Percentiles rank a stretch among this genome's conserved stretches.
Conservation (phyloP, 2,329 filamentous ascomycete species). For the Alternaria arbusti region DNA sequence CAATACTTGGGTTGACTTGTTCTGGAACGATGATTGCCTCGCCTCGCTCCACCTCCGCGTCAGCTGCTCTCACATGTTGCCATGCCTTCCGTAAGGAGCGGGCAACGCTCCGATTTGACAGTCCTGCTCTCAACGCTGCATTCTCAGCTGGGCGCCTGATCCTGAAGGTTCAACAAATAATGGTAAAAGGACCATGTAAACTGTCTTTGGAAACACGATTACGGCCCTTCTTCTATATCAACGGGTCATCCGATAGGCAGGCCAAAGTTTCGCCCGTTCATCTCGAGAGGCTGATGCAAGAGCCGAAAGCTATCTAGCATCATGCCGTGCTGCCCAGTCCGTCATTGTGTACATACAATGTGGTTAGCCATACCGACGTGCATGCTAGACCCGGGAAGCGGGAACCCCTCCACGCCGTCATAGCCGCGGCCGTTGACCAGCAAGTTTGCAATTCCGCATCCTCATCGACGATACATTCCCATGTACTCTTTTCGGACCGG, state of each 20-base stretch:
- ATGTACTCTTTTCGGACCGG: constrained; percentile 6
- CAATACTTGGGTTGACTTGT: constrained; percentile 9
- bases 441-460: constrained; percentile 9
- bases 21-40: constrained; percentile 27
- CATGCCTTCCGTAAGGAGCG: constrained; percentile 3
- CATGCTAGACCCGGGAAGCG: constrained; percentile 28
- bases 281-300: constrained; percentile 19
- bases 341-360: constrained; percentile 19
- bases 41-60: constrained; percentile 24
- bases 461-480: constrained; percentile 5
- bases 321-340: constrained; percentile 48
- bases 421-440: constrained; percentile 30
- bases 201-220: not conserved
- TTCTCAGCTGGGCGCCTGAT: constrained; percentile 7
- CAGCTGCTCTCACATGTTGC: constrained; percentile 22
- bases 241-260: not conserved
- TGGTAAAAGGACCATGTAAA: not conserved
- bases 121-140: not conserved
- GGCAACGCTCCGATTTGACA: constrained; percentile 11
- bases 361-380: constrained; percentile 26
- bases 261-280: not conserved
- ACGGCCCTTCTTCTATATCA: not conserved
- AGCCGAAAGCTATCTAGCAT: constrained; percentile 19
- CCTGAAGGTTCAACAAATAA: constrained; percentile 8
- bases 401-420: constrained; percentile 30